Evolutionary conservation across 768 basidiomycete species (phyloP).

Genomic region (Tremella fuciformis): DNA sequence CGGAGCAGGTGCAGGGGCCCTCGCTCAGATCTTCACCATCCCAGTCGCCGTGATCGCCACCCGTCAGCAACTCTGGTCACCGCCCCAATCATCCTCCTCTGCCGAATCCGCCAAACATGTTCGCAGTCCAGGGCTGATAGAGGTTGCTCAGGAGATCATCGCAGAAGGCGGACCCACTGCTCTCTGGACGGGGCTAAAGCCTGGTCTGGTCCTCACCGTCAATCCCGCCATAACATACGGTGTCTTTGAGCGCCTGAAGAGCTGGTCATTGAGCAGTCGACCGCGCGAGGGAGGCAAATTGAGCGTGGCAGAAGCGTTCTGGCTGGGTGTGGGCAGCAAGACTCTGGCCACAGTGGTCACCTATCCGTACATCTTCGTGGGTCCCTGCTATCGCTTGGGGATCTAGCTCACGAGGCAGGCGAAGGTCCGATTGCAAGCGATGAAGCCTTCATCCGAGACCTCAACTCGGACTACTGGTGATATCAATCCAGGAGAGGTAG

Average conservation of each 20-base stretch:
- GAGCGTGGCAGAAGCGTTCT: constrained; percentile 72
- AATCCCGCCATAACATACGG: constrained; percentile 99
- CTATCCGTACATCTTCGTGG: constrained; percentile 51
- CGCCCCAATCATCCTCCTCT: background rate
- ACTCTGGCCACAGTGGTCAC: constrained; percentile 86
- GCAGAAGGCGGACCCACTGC: constrained; percentile 58
- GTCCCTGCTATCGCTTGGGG: constrained; percentile 7
- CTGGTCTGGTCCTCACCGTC: constrained; percentile 88
- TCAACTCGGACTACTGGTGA: background rate
- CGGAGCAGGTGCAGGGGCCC: constrained; percentile 85
- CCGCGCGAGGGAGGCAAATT: constrained; percentile 59
- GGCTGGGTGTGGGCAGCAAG: constrained; percentile 89
- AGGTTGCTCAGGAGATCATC: constrained; percentile 79
- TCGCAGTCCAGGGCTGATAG: constrained; percentile 63
- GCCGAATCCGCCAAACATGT: background rate
- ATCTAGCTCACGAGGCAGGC: constrained; percentile 37
- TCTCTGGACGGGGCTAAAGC: constrained; percentile 89
- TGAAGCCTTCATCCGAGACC: constrained; percentile 57
- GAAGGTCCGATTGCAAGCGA: constrained; percentile 91
- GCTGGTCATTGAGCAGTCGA: constrained; percentile 57
- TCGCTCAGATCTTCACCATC: constrained; percentile 97
- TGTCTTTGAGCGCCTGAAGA: constrained; percentile 85
- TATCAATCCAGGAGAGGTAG: background rate
- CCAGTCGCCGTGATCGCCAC: constrained; percentile 97
- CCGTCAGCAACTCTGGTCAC: constrained; percentile 80